Conservation (phyloP, 2,329 filamentous ascomycete species). For the Sphaceloma murrayae region DNA sequence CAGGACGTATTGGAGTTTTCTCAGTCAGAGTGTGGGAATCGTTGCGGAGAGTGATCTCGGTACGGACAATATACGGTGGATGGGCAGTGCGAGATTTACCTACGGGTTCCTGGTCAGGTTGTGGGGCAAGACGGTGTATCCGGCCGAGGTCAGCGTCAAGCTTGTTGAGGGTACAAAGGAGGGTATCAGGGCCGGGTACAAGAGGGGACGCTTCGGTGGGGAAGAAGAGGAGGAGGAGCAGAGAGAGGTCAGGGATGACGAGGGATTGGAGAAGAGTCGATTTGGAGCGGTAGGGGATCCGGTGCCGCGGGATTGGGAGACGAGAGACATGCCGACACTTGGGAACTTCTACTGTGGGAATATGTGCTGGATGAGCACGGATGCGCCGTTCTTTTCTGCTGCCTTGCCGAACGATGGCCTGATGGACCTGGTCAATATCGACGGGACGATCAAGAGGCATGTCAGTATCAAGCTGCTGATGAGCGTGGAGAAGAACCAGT, state of each 20-base stretch:
- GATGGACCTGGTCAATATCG: conserved; percentile 73
- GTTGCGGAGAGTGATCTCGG: conserved; percentile 83
- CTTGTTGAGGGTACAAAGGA: conserved; percentile 69
- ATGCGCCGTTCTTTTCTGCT: conserved; percentile 79
- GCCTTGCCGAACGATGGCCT: conserved; percentile 74
- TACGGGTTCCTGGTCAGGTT: conserved; percentile 73
- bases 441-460: conserved; percentile 60
- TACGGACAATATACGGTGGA: conserved; percentile 87
- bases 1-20: conserved; percentile 67
- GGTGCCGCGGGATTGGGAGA: conserved; percentile 67
- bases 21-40: conserved; percentile 83
- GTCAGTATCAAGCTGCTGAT: conserved; percentile 61
- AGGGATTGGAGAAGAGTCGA: conserved; percentile 55
- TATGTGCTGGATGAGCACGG: conserved; percentile 84
- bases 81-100: conserved; percentile 78
- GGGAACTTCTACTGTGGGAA: conserved; percentile 94
- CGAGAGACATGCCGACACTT: conserved; percentile 63
- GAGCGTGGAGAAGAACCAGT: conserved; percentile 59
- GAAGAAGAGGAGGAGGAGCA: conserved; percentile 21
- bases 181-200: conserved; percentile 64
- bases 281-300: conserved; percentile 74
- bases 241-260: conserved; percentile 20
- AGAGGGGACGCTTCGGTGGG: conserved; percentile 21
- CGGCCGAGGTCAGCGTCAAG: conserved; percentile 80
- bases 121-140: conserved; percentile 67